Percentiles rank a stretch among this genome's conserved stretches.
Conservation (phyloP, 257 asterid species). For the Capsicum rhomboideum region DNA sequence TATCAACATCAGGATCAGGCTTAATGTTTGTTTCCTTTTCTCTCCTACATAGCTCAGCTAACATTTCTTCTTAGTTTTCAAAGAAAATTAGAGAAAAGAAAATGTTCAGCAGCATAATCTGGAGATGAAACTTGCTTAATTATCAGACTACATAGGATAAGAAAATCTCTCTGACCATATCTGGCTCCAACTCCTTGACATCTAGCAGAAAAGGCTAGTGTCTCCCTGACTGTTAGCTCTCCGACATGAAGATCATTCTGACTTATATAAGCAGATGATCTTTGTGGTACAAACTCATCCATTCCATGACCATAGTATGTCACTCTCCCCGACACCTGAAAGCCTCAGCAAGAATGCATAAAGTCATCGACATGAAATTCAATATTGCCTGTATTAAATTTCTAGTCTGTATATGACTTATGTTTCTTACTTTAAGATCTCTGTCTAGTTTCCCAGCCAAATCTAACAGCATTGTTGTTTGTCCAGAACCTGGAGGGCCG, state of each 20-base stretch:
- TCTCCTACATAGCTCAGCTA: conserved; percentile 53
- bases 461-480: conserved; percentile 57
- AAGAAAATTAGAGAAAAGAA: background rate
- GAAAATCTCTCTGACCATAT: conserved; percentile 26
- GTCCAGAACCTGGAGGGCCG: conserved; percentile 70
- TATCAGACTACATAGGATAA: background rate
- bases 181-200: conserved; percentile 67
- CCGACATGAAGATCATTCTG: conserved; percentile 26
- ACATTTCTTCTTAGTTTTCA: conserved; percentile 32
- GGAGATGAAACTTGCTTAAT: background rate
- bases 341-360: background rate
- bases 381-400: background rate
- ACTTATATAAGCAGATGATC: conserved; percentile 42
- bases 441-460: conserved; percentile 62
- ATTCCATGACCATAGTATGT: conserved; percentile 51
- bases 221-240: conserved; percentile 64
- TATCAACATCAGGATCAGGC: conserved; percentile 61
- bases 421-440: conserved; percentile 28
- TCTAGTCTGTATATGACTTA: background rate
- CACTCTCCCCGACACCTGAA: conserved; percentile 45
- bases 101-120: background rate
- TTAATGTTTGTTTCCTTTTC: conserved; percentile 54
- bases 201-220: conserved; percentile 60
- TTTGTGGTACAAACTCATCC: conserved; percentile 52
- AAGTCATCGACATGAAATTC: background rate